Percentiles rank a stretch among this genome's conserved stretches.
Conservation (phyloP, 139 green algal species). For the Marvania coccoides region DNA sequence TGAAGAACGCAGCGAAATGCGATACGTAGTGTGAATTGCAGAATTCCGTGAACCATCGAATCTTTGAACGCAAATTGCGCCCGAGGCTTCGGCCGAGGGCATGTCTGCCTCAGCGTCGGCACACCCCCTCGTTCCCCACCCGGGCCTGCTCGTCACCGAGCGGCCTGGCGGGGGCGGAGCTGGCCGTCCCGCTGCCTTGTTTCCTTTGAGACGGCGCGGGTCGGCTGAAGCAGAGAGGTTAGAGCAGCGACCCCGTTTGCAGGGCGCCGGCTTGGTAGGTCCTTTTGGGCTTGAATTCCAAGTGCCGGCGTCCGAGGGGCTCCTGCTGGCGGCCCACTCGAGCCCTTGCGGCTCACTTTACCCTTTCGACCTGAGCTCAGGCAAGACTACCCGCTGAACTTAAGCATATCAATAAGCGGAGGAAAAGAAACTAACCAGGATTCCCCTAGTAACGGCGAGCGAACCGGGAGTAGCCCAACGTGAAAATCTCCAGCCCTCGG, state of each 20-base stretch:
- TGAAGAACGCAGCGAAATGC: constrained; percentile 94
- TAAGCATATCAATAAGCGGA: constrained; percentile 94
- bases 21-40: constrained; percentile 93
- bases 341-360: constrained; percentile 17
- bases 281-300: neutral
- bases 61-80: constrained; percentile 91
- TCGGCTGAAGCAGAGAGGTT: constrained; percentile 32
- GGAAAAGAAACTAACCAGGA: constrained; percentile 94
- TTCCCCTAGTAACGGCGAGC: constrained; percentile 88
- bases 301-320: constrained; percentile 17
- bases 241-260: constrained; percentile 26
- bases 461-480: constrained; percentile 78
- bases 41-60: constrained; percentile 88
- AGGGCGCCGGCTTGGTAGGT: constrained; percentile 43
- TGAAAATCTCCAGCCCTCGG: too few relatives aligned
- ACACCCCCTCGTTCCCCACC: constrained; percentile 37
- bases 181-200: constrained; percentile 28
- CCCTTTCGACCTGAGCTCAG: constrained; percentile 82
- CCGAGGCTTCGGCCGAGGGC: constrained; percentile 68
- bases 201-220: constrained; percentile 7
- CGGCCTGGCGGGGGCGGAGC: constrained; percentile 32
- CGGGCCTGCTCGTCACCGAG: too few relatives aligned
- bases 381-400: constrained; percentile 86
- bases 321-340: constrained; percentile 11
- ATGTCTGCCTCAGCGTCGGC: constrained; percentile 83